Percentiles rank a stretch among this genome's conserved stretches.
Conservation (phyloP, 1,284 basidiomycete species). For the Rhodotorula sp. region DNA sequence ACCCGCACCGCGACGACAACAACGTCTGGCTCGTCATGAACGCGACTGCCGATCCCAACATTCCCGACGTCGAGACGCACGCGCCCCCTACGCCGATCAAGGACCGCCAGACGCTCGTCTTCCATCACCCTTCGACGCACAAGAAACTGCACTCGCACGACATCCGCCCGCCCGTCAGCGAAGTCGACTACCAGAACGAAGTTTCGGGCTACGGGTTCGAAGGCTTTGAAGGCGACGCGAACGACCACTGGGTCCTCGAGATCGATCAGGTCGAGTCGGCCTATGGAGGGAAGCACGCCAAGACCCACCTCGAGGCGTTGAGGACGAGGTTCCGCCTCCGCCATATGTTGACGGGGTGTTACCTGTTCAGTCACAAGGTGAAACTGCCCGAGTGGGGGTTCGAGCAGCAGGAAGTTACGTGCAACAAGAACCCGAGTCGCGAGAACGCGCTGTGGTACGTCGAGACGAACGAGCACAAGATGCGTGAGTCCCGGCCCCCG, state of each 20-base stretch:
- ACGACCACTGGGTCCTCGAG: slow-evolving; percentile 94
- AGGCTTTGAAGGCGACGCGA: slow-evolving; percentile 81
- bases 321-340: slow-evolving; percentile 79
- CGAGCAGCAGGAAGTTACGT: slow-evolving; percentile 87
- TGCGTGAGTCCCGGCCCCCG: slow-evolving; percentile 58
- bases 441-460: slow-evolving; percentile 93
- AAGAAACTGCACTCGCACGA: slow-evolving; percentile 95
- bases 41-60: slow-evolving; percentile 49
- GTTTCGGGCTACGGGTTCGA: slow-evolving; percentile 91
- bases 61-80: slow-evolving; percentile 55
- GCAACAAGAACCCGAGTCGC: slow-evolving; percentile 73
- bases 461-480: slow-evolving; percentile 78
- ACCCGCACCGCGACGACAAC: slow-evolving; percentile 91
- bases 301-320: slow-evolving; percentile 72
- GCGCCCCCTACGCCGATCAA: slow-evolving; percentile 29
- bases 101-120: slow-evolving; percentile 68
- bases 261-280: slow-evolving; percentile 59
- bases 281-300: slow-evolving; percentile 59
- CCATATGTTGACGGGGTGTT: slow-evolving; percentile 87
- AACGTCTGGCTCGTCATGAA: slow-evolving; percentile 82
- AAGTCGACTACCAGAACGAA: slow-evolving; percentile 99
- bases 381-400: slow-evolving; percentile 97
- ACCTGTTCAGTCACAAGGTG: slow-evolving; percentile 96
- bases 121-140: slow-evolving; percentile 76
- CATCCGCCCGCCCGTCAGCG: slow-evolving; percentile 88